These are phyloP conservation scores for Gastrodia elata DNA, from an alignment of 106 monocot species.

Conservation along the genomic window DNA sequence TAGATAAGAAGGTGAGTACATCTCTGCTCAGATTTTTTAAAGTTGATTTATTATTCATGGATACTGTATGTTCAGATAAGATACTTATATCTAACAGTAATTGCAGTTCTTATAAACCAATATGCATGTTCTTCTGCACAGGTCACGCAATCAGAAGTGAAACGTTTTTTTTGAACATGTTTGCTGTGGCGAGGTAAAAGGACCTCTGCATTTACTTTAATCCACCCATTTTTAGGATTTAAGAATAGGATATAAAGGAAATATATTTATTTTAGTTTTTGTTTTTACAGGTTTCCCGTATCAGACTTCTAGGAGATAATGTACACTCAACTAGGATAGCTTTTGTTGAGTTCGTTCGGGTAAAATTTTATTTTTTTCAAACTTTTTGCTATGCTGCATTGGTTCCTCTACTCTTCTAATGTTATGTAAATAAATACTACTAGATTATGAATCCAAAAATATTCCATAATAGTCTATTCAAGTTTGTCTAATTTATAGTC, in stretches of 20 bases:
- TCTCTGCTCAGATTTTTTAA: background rate
- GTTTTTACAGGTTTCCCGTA: slow-evolving; percentile 34
- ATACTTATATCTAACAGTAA: background rate
- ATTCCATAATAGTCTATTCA: too few species aligned
- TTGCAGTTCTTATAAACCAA: background rate
- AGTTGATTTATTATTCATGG: background rate
- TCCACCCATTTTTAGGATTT: background rate
- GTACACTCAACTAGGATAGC: slow-evolving; percentile 56
- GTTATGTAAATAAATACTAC: too few species aligned
- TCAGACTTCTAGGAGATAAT: slow-evolving; percentile 68
- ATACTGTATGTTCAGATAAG: background rate
- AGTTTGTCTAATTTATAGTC: too few species aligned
- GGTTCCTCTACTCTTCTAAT: too few species aligned
- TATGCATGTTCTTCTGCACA: slow-evolving; percentile 12
- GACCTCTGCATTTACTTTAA: slow-evolving; percentile 1
- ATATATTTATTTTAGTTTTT: background rate
- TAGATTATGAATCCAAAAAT: too few species aligned
- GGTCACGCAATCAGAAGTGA: slow-evolving; percentile 31
- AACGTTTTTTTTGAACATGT: slow-evolving; percentile 29
- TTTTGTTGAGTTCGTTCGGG: slow-evolving; percentile 65
- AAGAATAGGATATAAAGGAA: background rate
- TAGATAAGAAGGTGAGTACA: slow-evolving; percentile 34
- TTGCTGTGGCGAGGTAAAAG: slow-evolving; percentile 28
- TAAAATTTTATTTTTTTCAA: slow-evolving; percentile 9
- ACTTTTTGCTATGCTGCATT: background rate